Evolutionary conservation across 768 basidiomycete genomes (phyloP).

Genomic region (Gloeopeniophorella convolvens): DNA sequence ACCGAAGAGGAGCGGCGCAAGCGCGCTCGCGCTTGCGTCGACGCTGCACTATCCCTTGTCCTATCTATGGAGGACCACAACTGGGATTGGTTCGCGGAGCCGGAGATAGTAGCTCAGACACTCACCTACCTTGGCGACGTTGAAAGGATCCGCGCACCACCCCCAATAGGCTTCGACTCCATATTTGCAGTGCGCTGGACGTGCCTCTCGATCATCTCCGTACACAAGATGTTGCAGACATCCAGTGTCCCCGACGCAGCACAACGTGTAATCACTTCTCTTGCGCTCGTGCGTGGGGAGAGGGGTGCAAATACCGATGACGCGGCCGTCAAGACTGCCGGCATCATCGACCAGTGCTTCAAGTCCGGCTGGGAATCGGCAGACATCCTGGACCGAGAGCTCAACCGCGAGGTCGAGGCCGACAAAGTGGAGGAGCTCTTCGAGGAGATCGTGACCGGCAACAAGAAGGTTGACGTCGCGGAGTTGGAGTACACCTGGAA

Average conservation of each 20-base stretch:
- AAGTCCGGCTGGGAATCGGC: conserved; percentile 1
- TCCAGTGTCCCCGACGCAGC: not conserved
- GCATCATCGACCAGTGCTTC: conserved; percentile 3
- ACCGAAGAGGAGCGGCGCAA: not conserved
- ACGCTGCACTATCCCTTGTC: conserved; percentile 1
- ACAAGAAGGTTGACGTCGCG: not conserved
- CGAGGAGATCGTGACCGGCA: too few species aligned
- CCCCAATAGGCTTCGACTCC: not conserved
- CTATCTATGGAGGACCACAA: conserved; percentile 1
- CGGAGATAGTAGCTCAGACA: not conserved
- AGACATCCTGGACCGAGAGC: not conserved
- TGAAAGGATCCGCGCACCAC: not conserved
- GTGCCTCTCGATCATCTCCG: conserved; percentile 8
- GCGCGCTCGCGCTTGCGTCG: conserved; percentile 5
- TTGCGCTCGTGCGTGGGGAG: not conserved
- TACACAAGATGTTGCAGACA: not conserved
- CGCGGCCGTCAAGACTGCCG: conserved; percentile 1
- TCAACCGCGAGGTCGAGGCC: not conserved
- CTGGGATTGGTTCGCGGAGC: conserved; percentile 5
- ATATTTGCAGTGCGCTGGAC: conserved; percentile 6
- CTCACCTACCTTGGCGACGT: conserved; percentile 5
- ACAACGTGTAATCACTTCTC: not conserved
- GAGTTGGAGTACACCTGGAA: conserved; percentile 2
- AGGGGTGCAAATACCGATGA: not conserved
- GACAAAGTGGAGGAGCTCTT: conserved; percentile 3